A percentile compares a stretch with the other conserved stretches of the same genome.
phyloP scores from a whole-genome alignment of 192 early-diverging fungal genomes.

The Podila horticola region DNA sequence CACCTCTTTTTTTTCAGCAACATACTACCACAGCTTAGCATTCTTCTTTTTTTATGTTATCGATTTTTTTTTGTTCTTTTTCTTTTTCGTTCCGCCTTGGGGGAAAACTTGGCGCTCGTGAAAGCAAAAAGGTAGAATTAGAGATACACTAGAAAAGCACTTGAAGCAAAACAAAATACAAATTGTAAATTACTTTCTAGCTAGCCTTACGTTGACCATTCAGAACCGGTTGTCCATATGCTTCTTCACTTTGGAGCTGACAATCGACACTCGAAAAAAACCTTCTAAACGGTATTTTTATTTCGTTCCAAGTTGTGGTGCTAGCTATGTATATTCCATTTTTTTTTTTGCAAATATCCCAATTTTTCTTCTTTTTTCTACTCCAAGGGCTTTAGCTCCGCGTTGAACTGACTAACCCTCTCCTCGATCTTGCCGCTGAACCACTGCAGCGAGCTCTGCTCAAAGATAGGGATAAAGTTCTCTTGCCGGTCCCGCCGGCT shows the following conservation, averaged over 20 bases:
- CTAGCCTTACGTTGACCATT: no score
- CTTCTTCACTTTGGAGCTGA: no score
- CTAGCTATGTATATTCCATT: neutral
- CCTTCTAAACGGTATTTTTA: no score
- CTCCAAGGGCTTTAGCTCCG: conserved; percentile 51
- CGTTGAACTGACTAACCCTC: conserved; percentile 66
- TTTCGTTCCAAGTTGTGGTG: neutral
- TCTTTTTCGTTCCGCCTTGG: no score
- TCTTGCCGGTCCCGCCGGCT: conserved; percentile 65
- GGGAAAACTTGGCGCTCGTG: no score
- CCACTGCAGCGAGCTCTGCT: conserved; percentile 69
- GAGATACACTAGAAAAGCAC: neutral
- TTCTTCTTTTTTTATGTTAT: neutral
- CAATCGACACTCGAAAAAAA: no score
- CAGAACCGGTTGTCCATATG: no score
- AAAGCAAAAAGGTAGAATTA: neutral
- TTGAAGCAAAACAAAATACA: neutral
- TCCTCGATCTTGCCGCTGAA: conserved; percentile 79
- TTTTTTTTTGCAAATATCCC: neutral
- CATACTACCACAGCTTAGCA: neutral
- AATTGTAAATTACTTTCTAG: neutral
- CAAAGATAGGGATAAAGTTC: conserved; percentile 79
- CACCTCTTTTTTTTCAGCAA: neutral
- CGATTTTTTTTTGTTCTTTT: neutral
- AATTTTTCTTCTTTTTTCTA: conserved; percentile 5